phyloP scores from a whole-genome alignment of 2,329 filamentous ascomycete species.

The Fusarium buharicum region DNA sequence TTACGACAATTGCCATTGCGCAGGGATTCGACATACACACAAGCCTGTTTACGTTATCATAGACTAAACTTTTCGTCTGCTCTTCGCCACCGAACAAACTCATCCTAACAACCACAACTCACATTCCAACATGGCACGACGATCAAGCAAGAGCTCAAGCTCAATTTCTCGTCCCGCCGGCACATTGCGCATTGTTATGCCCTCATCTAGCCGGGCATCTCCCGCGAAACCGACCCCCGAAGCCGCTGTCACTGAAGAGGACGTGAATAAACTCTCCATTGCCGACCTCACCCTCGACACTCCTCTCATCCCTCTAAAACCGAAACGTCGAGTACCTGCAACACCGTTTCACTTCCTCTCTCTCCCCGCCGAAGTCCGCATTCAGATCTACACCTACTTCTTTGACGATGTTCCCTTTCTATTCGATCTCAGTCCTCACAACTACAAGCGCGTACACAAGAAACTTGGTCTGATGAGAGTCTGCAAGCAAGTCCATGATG shows the following conservation, averaged over 20 bases:
- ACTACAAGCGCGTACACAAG: conserved; percentile 70
- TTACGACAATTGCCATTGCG: not conserved
- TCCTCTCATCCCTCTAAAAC: conserved; percentile 46
- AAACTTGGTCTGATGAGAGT: conserved; percentile 70
- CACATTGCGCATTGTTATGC: conserved; percentile 39
- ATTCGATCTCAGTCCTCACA: conserved; percentile 74
- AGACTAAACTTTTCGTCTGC: conserved; percentile 18
- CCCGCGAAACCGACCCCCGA: conserved; percentile 48
- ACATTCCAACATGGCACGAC: conserved; percentile 38
- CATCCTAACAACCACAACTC: not conserved
- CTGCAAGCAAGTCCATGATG: conserved; percentile 68
- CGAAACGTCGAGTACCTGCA: conserved; percentile 49
- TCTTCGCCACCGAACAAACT: conserved; percentile 23
- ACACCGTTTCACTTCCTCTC: conserved; percentile 72
- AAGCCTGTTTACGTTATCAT: conserved; percentile 6
- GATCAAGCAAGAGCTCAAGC: conserved; percentile 39
- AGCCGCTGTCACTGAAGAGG: conserved; percentile 54
- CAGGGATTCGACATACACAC: not conserved
- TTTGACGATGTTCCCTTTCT: conserved; percentile 65
- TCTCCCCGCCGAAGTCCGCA: conserved; percentile 75
- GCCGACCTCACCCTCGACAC: conserved; percentile 57
- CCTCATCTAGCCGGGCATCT: conserved; percentile 5
- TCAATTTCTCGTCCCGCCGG: conserved; percentile 27
- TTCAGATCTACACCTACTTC: conserved; percentile 73
- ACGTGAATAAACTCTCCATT: conserved; percentile 55